Evolutionary conservation across 495 filamentous ascomycete genomes (phyloP), one percentile per base, ranked within the genome.

Genomic region (Penicillium flavigenum): DNA sequence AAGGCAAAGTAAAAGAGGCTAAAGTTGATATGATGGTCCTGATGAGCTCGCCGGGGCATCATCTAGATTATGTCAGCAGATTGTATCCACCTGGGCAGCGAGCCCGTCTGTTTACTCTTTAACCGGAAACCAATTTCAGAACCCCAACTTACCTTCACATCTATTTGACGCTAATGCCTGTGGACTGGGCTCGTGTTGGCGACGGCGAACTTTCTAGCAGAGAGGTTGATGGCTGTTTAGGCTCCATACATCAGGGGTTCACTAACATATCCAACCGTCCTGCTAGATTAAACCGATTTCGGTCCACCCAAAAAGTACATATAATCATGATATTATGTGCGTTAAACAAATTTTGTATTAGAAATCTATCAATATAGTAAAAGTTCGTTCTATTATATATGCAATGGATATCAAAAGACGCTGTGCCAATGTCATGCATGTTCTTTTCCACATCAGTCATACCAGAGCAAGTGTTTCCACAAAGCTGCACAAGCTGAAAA

Each of bases 371-470:
- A 17, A 31, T 51, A 42, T 42, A 24, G 44, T n/a, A 39, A 52
- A 52, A 44, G 9, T 9, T 19, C 6, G 11, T 32, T 11, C 19
- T 5, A 42, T 14, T 31, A 29, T 53, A 41, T 72, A 73, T 16
- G 75, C 32, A 29, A 47, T 32, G 32, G 20, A 47, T 38, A 36
- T 55, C 53, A 31, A 39, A 19, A 47, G 31, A 47, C 53, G 53
- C 43, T 34, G 31, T 24, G 20, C 20, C 12, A 36, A 54, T 46
- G n/a, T 36, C 38, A 44, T 53, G 24, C 38, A 44, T 44, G 26
- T 19, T 17, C 32, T 47, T 55, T 55, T 47, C 22, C 44, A 38
- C 53, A 19, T 53, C 53, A 55, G 32, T 47, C 43, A 47, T 47
- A 17, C 22, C 43, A 47, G 31, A 47, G 31, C 32, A 41, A 39